Evolutionary conservation across 495 filamentous ascomycete species (phyloP).

Genomic region (Xylona heveae): DNA sequence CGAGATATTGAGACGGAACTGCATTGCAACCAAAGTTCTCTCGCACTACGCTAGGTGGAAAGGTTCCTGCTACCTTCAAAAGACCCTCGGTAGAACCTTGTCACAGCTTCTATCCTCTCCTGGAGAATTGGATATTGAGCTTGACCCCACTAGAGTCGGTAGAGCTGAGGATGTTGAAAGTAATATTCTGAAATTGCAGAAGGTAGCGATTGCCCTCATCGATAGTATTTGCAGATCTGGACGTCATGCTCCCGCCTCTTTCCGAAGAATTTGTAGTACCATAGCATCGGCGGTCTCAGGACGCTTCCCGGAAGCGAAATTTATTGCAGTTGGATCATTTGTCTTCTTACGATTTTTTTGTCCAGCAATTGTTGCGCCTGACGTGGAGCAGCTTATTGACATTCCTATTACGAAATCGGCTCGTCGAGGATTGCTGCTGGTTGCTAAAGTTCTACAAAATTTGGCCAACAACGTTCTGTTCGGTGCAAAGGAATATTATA

Average conservation of each 20-base stretch:
- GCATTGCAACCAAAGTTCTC: conserved; percentile 46
- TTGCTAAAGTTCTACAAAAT: conserved; percentile 47
- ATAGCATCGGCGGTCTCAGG: conserved; percentile 34
- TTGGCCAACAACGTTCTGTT: conserved; percentile 49
- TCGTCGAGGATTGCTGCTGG: conserved; percentile 39
- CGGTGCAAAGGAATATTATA: conserved; percentile 47
- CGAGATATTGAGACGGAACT: conserved; percentile 38
- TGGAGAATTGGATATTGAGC: conserved; percentile 39
- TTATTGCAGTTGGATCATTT: conserved; percentile 46
- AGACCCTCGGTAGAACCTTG: conserved; percentile 39
- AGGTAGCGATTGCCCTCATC: conserved; percentile 42
- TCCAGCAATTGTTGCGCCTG: conserved; percentile 44
- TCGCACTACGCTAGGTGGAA: conserved; percentile 50
- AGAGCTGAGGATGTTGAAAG: conserved; percentile 35
- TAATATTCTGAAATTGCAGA: conserved; percentile 35
- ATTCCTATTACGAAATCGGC: conserved; percentile 38
- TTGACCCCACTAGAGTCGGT: conserved; percentile 33
- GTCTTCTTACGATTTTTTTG: conserved; percentile 51
- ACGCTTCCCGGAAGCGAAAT: conserved; percentile 44
- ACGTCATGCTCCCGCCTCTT: conserved; percentile 33
- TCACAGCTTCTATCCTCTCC: conserved; percentile 35
- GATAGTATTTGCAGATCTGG: conserved; percentile 40
- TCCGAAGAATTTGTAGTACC: conserved; percentile 41
- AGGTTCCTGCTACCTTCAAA: conserved; percentile 34
- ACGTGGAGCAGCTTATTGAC: conserved; percentile 37